A percentile compares a stretch with the other conserved stretches of the same genome.
Conservation (phyloP, 2,329 filamentous ascomycete species). For the Sarocladium strictum region DNA sequence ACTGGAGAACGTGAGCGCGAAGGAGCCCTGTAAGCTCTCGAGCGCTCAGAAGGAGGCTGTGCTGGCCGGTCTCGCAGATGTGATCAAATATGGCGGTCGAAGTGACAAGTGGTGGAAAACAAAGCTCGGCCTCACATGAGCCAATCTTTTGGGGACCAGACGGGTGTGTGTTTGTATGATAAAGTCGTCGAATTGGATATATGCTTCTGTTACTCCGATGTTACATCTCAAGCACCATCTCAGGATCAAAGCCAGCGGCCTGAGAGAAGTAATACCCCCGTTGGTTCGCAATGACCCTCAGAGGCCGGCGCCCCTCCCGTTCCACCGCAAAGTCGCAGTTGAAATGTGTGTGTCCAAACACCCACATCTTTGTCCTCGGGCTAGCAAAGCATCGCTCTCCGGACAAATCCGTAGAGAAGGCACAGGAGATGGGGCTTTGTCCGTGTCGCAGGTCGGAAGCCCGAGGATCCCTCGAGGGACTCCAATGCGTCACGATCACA, state of each 20-base stretch:
- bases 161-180: neutral
- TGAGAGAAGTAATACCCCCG: slow-evolving; percentile 1
- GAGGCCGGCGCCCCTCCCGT: neutral
- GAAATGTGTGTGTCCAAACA: slow-evolving; percentile 5
- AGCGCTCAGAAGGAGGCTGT: too few relatives aligned
- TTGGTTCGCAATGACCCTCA: neutral
- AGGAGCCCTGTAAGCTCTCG: too few relatives aligned
- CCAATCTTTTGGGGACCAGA: neutral
- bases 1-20: too few relatives aligned
- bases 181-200: neutral
- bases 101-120: neutral
- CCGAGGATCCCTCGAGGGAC: neutral
- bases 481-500: slow-evolving; percentile 5
- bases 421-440: neutral
- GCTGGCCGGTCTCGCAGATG: too few relatives aligned
- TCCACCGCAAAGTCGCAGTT: slow-evolving; percentile 4
- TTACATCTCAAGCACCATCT: neutral
- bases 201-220: neutral
- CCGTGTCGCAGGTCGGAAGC: neutral
- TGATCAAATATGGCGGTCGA: too few relatives aligned
- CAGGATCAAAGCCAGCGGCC: neutral
- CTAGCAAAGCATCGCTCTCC: neutral
- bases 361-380: slow-evolving; percentile 5
- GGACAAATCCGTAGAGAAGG: slow-evolving; percentile 1
- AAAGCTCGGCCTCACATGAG: neutral